These are phyloP conservation scores for Telopea speciosissima DNA, from an alignment of 177 flowering plant species.

Conservation along the genomic window DNA sequence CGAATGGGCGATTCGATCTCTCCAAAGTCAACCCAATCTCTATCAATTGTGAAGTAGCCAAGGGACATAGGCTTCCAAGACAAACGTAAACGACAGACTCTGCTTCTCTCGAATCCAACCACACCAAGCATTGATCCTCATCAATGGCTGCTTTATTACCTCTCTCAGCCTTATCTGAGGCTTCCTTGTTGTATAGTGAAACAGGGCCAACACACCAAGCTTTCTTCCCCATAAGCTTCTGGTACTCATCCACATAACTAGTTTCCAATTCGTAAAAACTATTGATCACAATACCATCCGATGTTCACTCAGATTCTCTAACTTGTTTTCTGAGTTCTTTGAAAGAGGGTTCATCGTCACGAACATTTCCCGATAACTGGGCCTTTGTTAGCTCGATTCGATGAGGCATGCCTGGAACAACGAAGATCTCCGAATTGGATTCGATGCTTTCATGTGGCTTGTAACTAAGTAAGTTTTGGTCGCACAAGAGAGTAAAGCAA, in stretches of 20 bases:
- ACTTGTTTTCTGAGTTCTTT: not conserved
- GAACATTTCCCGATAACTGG: not conserved
- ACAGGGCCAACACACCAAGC: constrained; percentile 34
- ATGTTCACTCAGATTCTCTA: constrained; percentile 11
- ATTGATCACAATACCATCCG: constrained; percentile 30
- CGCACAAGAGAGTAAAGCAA: constrained; percentile 23
- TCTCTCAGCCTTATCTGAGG: constrained; percentile 14
- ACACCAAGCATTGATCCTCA: constrained; percentile 10
- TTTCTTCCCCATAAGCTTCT: constrained; percentile 13
- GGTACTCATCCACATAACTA: constrained; percentile 15
- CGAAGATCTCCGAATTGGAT: constrained; percentile 11
- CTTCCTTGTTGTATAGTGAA: constrained; percentile 11
- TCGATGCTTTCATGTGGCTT: constrained; percentile 6
- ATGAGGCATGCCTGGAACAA: constrained; percentile 24
- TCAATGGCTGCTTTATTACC: constrained; percentile 13
- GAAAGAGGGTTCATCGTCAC: no score
- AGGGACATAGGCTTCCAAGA: constrained; percentile 22
- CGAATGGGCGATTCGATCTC: constrained; percentile 21
- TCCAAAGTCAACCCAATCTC: constrained; percentile 25
- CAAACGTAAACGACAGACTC: constrained; percentile 24
- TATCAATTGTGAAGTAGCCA: constrained; percentile 12
- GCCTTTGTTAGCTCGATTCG: constrained; percentile 13
- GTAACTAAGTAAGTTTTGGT: constrained; percentile 1
- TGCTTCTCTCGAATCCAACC: constrained; percentile 18
- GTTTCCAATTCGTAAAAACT: constrained; percentile 33